A percentile compares a stretch with the other conserved stretches of the same genome.
These are phyloP conservation scores for Candida gorgasii DNA, from an alignment of 805 yeast species.

Conservation along the genomic window DNA sequence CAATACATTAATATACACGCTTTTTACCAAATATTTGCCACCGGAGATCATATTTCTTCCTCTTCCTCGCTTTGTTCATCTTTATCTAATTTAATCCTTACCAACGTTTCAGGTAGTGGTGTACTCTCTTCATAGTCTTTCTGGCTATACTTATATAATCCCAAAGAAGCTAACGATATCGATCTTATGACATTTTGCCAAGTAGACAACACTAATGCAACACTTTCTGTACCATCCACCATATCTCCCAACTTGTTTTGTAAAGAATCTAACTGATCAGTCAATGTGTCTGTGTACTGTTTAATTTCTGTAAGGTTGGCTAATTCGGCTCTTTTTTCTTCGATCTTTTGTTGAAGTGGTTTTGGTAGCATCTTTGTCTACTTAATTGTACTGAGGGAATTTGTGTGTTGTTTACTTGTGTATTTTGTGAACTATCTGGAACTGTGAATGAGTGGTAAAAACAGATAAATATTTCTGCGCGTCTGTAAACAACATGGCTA, in stretches of 20 bases:
- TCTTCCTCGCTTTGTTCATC: conserved; percentile 13
- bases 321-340: conserved; percentile 53
- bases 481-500: conserved; percentile 19
- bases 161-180: conserved; percentile 58
- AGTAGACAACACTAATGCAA: conserved; percentile 57
- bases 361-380: conserved; percentile 2
- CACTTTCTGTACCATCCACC: conserved; percentile 60
- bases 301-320: conserved; percentile 49
- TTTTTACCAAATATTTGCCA: no score
- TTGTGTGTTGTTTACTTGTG: background rate
- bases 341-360: conserved; percentile 27
- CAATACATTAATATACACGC: conserved; percentile 10
- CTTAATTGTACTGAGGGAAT: no score
- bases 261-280: conserved; percentile 48
- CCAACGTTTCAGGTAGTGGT: conserved; percentile 67
- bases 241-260: conserved; percentile 50
- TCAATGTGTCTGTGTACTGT: conserved; percentile 45
- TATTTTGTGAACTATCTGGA: conserved; percentile 8
- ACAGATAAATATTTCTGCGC: no score
- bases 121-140: conserved; percentile 41
- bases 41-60: conserved; percentile 1
- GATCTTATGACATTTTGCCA: conserved; percentile 67
- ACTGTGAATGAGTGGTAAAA: no score
- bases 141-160: conserved; percentile 45
- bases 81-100: conserved; percentile 52